These are phyloP conservation scores for Rosa multiflora DNA, from an alignment of 306 rosid genomes.

Conservation along the genomic window DNA sequence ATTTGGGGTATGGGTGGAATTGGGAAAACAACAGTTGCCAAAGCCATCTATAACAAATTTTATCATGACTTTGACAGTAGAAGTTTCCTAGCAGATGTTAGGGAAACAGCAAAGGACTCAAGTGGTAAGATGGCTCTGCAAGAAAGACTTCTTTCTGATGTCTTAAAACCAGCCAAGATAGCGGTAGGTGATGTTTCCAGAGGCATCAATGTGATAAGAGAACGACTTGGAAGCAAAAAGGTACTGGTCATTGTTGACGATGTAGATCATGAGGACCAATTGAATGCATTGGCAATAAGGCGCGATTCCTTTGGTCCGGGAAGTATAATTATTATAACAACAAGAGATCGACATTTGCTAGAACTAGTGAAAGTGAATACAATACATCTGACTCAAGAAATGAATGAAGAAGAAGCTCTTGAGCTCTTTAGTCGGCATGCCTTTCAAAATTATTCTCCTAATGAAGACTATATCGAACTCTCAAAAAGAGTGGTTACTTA, in stretches of 20 bases:
- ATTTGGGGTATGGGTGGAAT: too few relatives aligned
- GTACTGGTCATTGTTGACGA: too few relatives aligned
- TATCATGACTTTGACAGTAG: neutral
- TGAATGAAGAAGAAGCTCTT: constrained; percentile 21
- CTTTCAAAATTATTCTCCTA: constrained; percentile 8
- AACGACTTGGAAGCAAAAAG: too few relatives aligned
- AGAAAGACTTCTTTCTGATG: too few relatives aligned
- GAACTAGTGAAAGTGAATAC: neutral
- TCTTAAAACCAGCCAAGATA: neutral
- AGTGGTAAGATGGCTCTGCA: too few relatives aligned
- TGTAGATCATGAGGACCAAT: too few relatives aligned
- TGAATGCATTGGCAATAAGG: too few relatives aligned
- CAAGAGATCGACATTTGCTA: constrained; percentile 16
- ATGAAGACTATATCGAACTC: neutral
- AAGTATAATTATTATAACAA: constrained; percentile 20
- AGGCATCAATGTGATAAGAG: too few relatives aligned
- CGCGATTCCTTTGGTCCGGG: too few relatives aligned
- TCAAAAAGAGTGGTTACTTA: neutral
- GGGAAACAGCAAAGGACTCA: neutral
- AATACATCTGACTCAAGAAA: neutral
- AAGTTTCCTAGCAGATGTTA: neutral
- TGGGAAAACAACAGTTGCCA: too few relatives aligned
- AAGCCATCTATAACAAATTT: too few relatives aligned
- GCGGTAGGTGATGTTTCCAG: too few relatives aligned
- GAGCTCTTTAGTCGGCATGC: constrained; percentile 36